Percentiles rank a stretch among this genome's conserved stretches.
phyloP scores from a whole-genome alignment of 352 stramenopile genomes.

The Phytopythium delawarense region DNA sequence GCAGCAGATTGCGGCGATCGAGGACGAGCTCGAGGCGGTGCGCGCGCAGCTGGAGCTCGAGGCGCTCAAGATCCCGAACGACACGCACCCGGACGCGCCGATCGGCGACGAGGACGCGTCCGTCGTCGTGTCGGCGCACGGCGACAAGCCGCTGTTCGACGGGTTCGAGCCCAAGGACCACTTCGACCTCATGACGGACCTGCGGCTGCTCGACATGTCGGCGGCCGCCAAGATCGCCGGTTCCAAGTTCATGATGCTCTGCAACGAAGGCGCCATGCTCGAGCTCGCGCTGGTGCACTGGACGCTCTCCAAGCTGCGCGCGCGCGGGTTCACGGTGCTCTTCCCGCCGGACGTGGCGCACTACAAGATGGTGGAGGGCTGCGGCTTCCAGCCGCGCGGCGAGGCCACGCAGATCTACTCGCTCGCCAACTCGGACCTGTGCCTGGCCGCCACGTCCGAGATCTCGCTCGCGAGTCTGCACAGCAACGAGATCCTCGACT shows the following conservation, averaged over 20 bases:
- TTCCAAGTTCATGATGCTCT: constrained; percentile 84
- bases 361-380: constrained; percentile 78
- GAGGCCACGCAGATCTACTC: constrained; percentile 88
- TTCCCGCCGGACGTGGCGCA: constrained; percentile 83
- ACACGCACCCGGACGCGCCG: constrained; percentile 67
- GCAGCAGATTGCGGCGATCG: constrained; percentile 35
- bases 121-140: constrained; percentile 40
- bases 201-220: constrained; percentile 76
- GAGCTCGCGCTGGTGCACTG: constrained; percentile 84
- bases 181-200: constrained; percentile 57
- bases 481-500: constrained; percentile 67
- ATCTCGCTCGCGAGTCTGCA: constrained; percentile 81
- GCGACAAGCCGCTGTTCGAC: constrained; percentile 48
- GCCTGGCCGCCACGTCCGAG: constrained; percentile 80
- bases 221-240: constrained; percentile 60
- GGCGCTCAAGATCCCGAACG: constrained; percentile 73
- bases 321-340: constrained; percentile 67
- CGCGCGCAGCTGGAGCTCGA: constrained; percentile 54
- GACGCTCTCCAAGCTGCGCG: constrained; percentile 63
- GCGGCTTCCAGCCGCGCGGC: constrained; percentile 82
- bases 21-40: constrained; percentile 37
- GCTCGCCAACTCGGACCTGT: constrained; percentile 80
- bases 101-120: constrained; percentile 58
- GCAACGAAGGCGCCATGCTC: constrained; percentile 85
- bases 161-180: constrained; percentile 62